phyloP scores from a whole-genome alignment of 2,329 filamentous ascomycete species.

The Colletotrichum sojae region DNA sequence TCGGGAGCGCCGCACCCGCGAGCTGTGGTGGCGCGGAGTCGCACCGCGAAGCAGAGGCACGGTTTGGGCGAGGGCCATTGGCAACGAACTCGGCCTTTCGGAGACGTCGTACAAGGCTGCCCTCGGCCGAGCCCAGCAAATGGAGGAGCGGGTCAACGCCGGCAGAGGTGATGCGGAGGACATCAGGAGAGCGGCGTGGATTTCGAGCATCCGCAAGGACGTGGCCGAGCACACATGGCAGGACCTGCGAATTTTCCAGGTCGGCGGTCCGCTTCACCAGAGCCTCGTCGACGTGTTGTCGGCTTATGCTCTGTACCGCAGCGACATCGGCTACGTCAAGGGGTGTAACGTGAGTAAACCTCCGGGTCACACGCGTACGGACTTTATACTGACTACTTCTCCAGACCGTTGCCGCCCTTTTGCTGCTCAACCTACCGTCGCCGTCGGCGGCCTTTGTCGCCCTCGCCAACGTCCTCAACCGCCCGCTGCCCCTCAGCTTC shows the following conservation, averaged over 20 bases:
- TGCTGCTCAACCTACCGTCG: conserved; percentile 79
- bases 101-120: conserved; percentile 79
- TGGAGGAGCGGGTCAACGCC: conserved; percentile 69
- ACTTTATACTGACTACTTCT: conserved; percentile 41
- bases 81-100: conserved; percentile 79
- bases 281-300: conserved; percentile 80
- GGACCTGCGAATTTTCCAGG: conserved; percentile 80
- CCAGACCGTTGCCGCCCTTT: conserved; percentile 79
- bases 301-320: conserved; percentile 86
- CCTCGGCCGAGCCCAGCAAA: conserved; percentile 74
- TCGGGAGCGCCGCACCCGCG: conserved; percentile 76
- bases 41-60: conserved; percentile 77
- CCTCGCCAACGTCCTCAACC: conserved; percentile 83
- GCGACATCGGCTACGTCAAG: conserved; percentile 83
- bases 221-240: conserved; percentile 76
- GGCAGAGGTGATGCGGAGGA: conserved; percentile 69
- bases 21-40: conserved; percentile 87
- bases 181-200: conserved; percentile 70
- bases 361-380: not conserved
- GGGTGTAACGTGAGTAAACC: conserved; percentile 77
- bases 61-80: conserved; percentile 80
- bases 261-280: conserved; percentile 75
- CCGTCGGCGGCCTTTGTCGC: conserved; percentile 77
- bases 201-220: conserved; percentile 75
- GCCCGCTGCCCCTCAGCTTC: conserved; percentile 81